Evolutionary conservation across 2,329 filamentous ascomycete genomes (phyloP).

Genomic region (Colletotrichum sojae): DNA sequence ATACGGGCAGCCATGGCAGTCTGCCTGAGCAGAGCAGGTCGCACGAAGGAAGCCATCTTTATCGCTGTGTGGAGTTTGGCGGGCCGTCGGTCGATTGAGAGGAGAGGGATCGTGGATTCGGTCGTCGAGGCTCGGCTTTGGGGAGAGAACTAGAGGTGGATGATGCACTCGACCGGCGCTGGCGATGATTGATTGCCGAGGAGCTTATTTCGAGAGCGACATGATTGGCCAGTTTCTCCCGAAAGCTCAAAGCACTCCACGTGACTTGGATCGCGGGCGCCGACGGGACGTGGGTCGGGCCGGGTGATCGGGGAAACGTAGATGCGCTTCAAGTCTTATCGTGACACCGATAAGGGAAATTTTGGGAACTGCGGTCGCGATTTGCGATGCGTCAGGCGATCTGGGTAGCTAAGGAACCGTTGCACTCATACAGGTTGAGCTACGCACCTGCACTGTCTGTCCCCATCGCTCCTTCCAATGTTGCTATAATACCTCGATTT

Average conservation of each 20-base stretch:
- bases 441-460: neutral
- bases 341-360: conserved; percentile 35
- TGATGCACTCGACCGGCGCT: conserved; percentile 46
- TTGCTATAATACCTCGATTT: neutral
- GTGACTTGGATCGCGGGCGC: conserved; percentile 35
- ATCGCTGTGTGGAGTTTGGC: conserved; percentile 18
- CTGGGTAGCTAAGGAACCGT: neutral
- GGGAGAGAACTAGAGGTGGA: conserved; percentile 41
- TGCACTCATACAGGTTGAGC: conserved; percentile 3
- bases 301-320: conserved; percentile 16
- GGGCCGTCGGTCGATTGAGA: conserved; percentile 35
- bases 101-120: conserved; percentile 23
- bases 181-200: conserved; percentile 62
- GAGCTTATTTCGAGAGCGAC: conserved; percentile 52
- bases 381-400: conserved; percentile 4
- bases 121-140: conserved; percentile 35
- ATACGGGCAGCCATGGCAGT: conserved; percentile 58
- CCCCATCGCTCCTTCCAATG: conserved; percentile 30
- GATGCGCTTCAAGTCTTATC: conserved; percentile 24
- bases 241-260: conserved; percentile 32
- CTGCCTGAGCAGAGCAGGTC: conserved; percentile 70
- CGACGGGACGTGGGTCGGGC: neutral
- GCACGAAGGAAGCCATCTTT: conserved; percentile 70
- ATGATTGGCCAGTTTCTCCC: conserved; percentile 58
- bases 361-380: conserved; percentile 32